Base-by-base conservation (phyloP, 2,329 filamentous ascomycete genomes). In the Cordyceps cicadae region DNA sequence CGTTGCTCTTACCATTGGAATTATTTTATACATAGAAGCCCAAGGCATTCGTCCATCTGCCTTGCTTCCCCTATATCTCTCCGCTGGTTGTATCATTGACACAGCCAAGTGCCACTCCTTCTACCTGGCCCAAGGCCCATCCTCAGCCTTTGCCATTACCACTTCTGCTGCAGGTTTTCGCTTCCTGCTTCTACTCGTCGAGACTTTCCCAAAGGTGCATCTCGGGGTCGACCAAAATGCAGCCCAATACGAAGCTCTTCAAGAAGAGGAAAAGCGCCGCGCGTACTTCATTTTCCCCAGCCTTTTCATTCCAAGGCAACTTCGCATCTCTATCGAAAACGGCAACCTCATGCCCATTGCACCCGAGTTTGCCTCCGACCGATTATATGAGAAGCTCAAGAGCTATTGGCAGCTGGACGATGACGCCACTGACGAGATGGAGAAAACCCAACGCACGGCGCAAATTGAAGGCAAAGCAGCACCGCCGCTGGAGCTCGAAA, bases 241-340 rank as follows among this genome's bases (percentile, higher is more conserved):
- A 5, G 26, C 43, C 2, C 41, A 17, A 5, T 19, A 59, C 5
- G 49, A 53, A 39, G 15, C 49, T 26, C 6, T 19, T 3, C 39
- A 14, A 14, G 29, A 41, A 21, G 19, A 52, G 26, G 37, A n/a
- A 15, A 46, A n/a, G 17, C 57, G 50, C 14, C 37, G 56, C 7
- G 49, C 57, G 14, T 59, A 19, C 19, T 53, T 59, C 19, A 29
- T 59, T 3, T 54, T 39, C 15, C 57, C 57, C 3, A 7, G 2
- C 9, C 50, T 51, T 9, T 37, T 19, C 29, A 29, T 59, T 29
- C 39, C 49, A 26, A 45, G 49, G n/a, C 49, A 59, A 39, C 57
- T 59, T 39, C 57, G 49, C 39, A 59, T 59, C n/a, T 46, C 57
- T 7, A 59, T 59, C 29, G 48, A 59, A 19, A 59, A 59, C 41